Percentiles rank a stretch among this genome's conserved stretches.
Evolutionary conservation across 352 stramenopile genomes (phyloP).

Genomic region (Phytophthora nicotianae): DNA sequence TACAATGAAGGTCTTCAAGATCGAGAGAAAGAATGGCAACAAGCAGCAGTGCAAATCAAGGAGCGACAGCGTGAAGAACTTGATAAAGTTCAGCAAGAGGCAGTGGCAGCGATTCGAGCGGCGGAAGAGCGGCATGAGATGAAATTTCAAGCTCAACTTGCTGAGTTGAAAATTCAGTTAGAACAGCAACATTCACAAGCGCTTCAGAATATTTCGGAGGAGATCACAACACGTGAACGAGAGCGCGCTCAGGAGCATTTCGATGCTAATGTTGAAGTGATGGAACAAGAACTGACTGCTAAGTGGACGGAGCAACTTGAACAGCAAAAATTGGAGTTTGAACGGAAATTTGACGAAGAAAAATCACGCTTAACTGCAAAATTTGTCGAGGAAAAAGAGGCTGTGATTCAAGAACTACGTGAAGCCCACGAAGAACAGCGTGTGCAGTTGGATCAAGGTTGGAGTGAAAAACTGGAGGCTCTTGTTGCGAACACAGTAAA

Average conservation of each 20-base stretch:
- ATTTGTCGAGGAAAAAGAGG: constrained; percentile 18
- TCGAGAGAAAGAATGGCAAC: constrained; percentile 79
- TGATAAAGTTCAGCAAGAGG: constrained; percentile 58
- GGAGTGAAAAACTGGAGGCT: constrained; percentile 27
- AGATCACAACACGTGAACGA: constrained; percentile 37
- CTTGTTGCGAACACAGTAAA: not conserved
- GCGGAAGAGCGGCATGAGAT: constrained; percentile 71
- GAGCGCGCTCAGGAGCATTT: constrained; percentile 29
- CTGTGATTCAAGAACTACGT: constrained; percentile 15
- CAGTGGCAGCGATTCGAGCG: constrained; percentile 63
- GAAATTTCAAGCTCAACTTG: constrained; percentile 44
- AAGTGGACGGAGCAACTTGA: constrained; percentile 25
- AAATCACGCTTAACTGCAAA: constrained; percentile 5
- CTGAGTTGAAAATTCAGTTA: constrained; percentile 37
- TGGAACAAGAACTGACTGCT: constrained; percentile 29
- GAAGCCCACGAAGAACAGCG: constrained; percentile 23
- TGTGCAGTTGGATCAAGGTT: constrained; percentile 30
- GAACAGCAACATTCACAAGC: constrained; percentile 36
- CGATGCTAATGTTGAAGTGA: constrained; percentile 20
- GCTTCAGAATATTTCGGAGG: constrained; percentile 20
- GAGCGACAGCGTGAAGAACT: constrained; percentile 75
- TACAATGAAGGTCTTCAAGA: constrained; percentile 73
- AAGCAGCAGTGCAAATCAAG: constrained; percentile 75
- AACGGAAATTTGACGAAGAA: constrained; percentile 15
- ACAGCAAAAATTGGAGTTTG: constrained; percentile 17